These are phyloP conservation scores for Eleusine indica DNA, from an alignment of 176 grass and related monocot species.

Conservation along the genomic window DNA sequence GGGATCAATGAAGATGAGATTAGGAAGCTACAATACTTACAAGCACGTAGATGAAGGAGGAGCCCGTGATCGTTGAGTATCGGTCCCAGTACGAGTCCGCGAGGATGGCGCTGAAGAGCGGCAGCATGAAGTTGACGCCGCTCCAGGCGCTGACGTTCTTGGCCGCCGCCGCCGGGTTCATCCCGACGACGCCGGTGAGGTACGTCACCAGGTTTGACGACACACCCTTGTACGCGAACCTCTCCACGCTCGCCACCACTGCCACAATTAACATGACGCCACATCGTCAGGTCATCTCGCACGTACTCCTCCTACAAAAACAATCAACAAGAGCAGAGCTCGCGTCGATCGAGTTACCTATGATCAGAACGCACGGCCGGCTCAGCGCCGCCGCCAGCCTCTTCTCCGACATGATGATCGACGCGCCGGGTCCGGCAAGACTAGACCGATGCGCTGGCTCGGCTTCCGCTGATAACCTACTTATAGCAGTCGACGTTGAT, in stretches of 20 bases:
- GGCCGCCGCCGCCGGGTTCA: conserved; percentile 83
- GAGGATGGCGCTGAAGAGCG: conserved; percentile 67
- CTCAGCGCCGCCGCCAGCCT: conserved; percentile 42
- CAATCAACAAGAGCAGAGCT: background rate
- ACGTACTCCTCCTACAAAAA: background rate
- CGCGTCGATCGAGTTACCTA: conserved; percentile 47
- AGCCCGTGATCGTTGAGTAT: conserved; percentile 60
- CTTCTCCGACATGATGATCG: conserved; percentile 33
- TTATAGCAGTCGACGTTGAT: conserved; percentile 5
- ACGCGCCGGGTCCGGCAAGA: background rate
- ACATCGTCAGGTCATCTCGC: background rate
- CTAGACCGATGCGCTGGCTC: background rate
- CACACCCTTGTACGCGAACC: conserved; percentile 93
- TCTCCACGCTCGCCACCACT: conserved; percentile 86
- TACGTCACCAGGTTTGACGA: conserved; percentile 89
- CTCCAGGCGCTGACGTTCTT: conserved; percentile 80
- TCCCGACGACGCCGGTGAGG: conserved; percentile 70
- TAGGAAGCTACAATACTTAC: conserved; percentile 38
- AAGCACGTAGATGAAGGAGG: conserved; percentile 79
- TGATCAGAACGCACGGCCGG: conserved; percentile 75
- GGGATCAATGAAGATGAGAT: background rate
- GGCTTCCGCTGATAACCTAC: background rate
- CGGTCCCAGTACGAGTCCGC: conserved; percentile 87
- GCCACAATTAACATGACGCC: background rate
- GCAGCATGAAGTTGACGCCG: conserved; percentile 85